Evolutionary conservation across 1,139 yeast genomes (phyloP), one percentile per base, ranked within the genome.

Genomic region (Hyphopichia buzzinii): DNA sequence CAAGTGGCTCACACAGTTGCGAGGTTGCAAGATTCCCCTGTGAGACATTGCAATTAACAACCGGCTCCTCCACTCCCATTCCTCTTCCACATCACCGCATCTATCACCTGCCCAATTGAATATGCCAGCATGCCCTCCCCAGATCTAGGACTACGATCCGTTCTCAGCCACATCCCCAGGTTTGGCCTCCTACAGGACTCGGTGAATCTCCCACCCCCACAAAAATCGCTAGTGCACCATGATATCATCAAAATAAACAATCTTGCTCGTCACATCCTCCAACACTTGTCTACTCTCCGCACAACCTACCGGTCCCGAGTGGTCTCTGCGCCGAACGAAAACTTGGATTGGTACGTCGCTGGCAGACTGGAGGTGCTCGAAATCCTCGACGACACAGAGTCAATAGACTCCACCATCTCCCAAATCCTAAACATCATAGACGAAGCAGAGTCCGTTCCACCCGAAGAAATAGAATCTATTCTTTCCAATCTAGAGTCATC

Each of bases 351-450:
- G 81, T 59, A 74, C 27, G 63, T 53, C 33, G 79, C 75, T 39
- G 81, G 81, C 1, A 64, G 64, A 36, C 55, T 56, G 10, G 68
- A 65, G 25, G 62, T 79, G 8, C 47, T 58, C 17, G 68, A 63
- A 15, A 57, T 79, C 21, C 41, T 51, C 15, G 49, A 59, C 29
- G 64, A 64, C 34, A 45, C 78, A 16, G 65, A 68, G 16, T 55
- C 64, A 10, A 64, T 80, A 1, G 85, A 81, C 36, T 59, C 67
- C 2, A 58, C 70, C 7, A 62, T 79, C 39, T 56, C 73, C 0
- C 70, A 66, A 39, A 54, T 79, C 4, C 49, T 63, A 34, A 39
- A 46, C 19, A 47, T 53, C 4, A 38, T 62, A 16, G 67, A 55
- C 33, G 31, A 54, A 60, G 54, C 68, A 53, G 42, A 46, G 55